Evolutionary conservation across 768 basidiomycete species (phyloP).

Genomic region (Nidularia sp.): DNA sequence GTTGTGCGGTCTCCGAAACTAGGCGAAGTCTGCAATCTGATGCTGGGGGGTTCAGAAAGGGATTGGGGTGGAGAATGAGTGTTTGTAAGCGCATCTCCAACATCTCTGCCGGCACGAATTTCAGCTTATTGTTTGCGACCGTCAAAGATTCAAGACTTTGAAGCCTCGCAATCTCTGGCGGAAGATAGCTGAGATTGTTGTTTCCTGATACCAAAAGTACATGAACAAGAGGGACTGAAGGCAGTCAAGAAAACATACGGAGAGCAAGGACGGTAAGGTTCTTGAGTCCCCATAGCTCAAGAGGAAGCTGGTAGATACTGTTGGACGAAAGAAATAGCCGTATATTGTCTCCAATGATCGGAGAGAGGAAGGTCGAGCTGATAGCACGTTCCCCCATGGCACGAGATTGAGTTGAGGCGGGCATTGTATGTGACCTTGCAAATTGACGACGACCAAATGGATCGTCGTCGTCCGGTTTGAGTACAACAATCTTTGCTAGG

Average conservation of each 20-base stretch:
- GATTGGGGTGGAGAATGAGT: slow-evolving; percentile 55
- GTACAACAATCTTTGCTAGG: slow-evolving; percentile 41
- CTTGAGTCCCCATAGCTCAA: slow-evolving; percentile 50
- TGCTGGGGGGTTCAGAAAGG: slow-evolving; percentile 35
- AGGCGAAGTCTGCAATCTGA: slow-evolving; percentile 7
- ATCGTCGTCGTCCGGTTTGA: slow-evolving; percentile 26
- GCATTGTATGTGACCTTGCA: neutral
- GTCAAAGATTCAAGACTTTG: slow-evolving; percentile 56
- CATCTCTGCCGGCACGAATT: slow-evolving; percentile 65
- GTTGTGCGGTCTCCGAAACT: slow-evolving; percentile 18
- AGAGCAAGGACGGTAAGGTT: slow-evolving; percentile 61
- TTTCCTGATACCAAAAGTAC: slow-evolving; percentile 37
- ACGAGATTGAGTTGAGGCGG: neutral
- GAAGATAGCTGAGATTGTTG: slow-evolving; percentile 53
- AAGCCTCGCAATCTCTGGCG: slow-evolving; percentile 58
- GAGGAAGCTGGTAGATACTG: slow-evolving; percentile 47
- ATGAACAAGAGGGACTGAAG: neutral
- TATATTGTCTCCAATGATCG: slow-evolving; percentile 37
- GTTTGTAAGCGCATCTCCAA: slow-evolving; percentile 46
- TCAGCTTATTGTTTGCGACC: slow-evolving; percentile 52
- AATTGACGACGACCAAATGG: no score
- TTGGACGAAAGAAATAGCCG: slow-evolving; percentile 57
- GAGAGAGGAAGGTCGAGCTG: slow-evolving; percentile 16
- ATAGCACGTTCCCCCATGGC: neutral
- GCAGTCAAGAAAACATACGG: slow-evolving; percentile 38